Conservation (phyloP, 208 protist species). For the Trypanosoma cruzi region DNA sequence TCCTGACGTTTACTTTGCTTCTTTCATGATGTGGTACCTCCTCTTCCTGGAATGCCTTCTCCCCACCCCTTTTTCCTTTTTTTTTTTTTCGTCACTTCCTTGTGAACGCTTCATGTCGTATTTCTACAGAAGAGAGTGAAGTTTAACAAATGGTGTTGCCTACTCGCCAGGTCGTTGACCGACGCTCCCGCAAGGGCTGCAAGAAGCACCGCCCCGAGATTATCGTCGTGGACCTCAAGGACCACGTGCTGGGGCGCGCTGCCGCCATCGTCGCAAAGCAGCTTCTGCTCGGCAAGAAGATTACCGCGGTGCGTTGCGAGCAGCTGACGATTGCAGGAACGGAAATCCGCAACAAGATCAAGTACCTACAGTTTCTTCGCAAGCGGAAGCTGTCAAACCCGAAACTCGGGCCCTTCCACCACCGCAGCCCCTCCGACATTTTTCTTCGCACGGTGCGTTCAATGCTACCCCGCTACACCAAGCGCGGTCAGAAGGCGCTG, state of each 20-base stretch:
- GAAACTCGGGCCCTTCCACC: constrained; percentile 97
- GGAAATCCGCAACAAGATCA: constrained; percentile 98
- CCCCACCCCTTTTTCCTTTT: neutral
- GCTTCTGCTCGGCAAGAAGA: constrained; percentile 95
- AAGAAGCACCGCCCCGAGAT: constrained; percentile 88
- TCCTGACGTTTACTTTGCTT: no score
- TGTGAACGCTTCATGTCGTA: neutral
- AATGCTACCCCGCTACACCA: constrained; percentile 97
- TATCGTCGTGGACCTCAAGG: constrained; percentile 97
- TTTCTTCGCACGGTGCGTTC: constrained; percentile 96
- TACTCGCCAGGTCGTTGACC: constrained; percentile 60
- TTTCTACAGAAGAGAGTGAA: constrained; percentile 23
- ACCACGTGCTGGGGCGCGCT: constrained; percentile 98
- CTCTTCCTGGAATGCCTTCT: no score
- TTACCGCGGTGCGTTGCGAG: constrained; percentile 97
- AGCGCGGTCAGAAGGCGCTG: constrained; percentile 80
- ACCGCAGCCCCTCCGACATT: constrained; percentile 97
- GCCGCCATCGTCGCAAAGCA: constrained; percentile 98
- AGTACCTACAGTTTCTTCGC: constrained; percentile 93
- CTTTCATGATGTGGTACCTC: no score
- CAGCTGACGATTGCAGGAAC: constrained; percentile 95
- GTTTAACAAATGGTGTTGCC: constrained; percentile 60
- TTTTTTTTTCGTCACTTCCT: constrained; percentile 2
- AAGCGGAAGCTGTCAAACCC: constrained; percentile 99
- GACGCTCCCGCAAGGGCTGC: constrained; percentile 68